Evolutionary conservation across 805 yeast species (phyloP).

Genomic region (Zygosaccharomyces bisporus): DNA sequence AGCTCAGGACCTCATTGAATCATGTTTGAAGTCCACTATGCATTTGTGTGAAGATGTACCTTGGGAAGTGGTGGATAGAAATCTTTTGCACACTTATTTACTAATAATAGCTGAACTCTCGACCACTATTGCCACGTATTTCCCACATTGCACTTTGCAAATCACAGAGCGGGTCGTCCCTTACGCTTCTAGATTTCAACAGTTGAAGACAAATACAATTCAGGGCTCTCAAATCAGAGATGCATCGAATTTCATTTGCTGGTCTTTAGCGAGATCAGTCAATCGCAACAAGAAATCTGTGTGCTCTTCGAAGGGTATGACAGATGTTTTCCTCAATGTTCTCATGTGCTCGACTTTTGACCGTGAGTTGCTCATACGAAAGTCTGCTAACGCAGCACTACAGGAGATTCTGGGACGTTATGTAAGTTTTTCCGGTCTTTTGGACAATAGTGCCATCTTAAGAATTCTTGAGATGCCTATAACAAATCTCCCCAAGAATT

Average conservation of each 20-base stretch:
- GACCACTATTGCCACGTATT: constrained; percentile 16
- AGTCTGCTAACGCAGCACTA: constrained; percentile 82
- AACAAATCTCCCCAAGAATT: constrained; percentile 44
- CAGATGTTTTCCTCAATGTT: constrained; percentile 36
- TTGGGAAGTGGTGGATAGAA: constrained; percentile 27
- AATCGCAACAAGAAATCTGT: not conserved
- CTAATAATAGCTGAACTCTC: constrained; percentile 36
- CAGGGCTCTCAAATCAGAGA: constrained; percentile 74
- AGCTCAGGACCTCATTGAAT: constrained; percentile 25
- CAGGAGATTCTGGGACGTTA: constrained; percentile 84
- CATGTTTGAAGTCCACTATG: constrained; percentile 29
- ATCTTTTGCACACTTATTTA: constrained; percentile 36
- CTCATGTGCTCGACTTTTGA: constrained; percentile 62
- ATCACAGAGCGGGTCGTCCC: constrained; percentile 37
- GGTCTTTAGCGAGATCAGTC: constrained; percentile 61
- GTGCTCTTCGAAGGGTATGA: constrained; percentile 15
- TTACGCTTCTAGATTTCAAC: constrained; percentile 53
- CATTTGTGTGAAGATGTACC: constrained; percentile 10
- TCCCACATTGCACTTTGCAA: constrained; percentile 6
- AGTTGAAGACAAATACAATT: constrained; percentile 46
- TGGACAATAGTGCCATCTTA: constrained; percentile 36
- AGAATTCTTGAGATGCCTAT: constrained; percentile 58
- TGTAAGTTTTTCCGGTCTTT: constrained; percentile 39
- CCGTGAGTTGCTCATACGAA: constrained; percentile 63
- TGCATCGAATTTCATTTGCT: constrained; percentile 76